Evolutionary conservation across 805 yeast species (phyloP).

Genomic region (Saturnispora kantuleensis): DNA sequence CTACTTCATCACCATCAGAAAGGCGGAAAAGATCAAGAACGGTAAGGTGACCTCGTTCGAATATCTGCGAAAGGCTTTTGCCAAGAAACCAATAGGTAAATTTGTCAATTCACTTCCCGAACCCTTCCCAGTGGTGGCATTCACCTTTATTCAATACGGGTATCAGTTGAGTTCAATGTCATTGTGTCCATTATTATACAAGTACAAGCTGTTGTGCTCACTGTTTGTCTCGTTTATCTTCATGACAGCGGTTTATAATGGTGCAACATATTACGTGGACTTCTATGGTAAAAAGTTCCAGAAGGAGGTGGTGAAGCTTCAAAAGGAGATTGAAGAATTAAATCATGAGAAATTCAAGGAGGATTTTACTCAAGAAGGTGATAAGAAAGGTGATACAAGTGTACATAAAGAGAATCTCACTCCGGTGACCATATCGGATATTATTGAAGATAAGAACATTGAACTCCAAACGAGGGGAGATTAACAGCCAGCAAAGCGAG

Average conservation of each 20-base stretch:
- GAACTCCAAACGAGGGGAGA: no score
- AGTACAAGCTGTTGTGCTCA: slow-evolving; percentile 55
- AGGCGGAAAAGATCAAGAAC: slow-evolving; percentile 69
- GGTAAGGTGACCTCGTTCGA: slow-evolving; percentile 87
- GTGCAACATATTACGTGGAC: slow-evolving; percentile 91
- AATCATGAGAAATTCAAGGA: not conserved
- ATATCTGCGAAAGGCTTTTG: slow-evolving; percentile 64
- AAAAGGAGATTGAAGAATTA: slow-evolving; percentile 46
- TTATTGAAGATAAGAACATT: not conserved
- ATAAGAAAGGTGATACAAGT: no score
- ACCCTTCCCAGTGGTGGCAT: slow-evolving; percentile 78
- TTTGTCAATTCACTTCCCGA: slow-evolving; percentile 78
- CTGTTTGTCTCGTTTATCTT: slow-evolving; percentile 65
- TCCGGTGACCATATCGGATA: slow-evolving; percentile 1
- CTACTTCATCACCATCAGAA: slow-evolving; percentile 77
- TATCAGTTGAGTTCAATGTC: slow-evolving; percentile 84
- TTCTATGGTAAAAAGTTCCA: slow-evolving; percentile 85
- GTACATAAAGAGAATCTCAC: not conserved
- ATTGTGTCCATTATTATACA: slow-evolving; percentile 83
- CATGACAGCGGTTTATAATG: slow-evolving; percentile 74
- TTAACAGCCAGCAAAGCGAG: no score
- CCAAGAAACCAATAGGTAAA: slow-evolving; percentile 54
- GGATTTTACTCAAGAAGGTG: not conserved
- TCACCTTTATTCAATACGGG: slow-evolving; percentile 75
- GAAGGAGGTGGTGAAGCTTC: slow-evolving; percentile 67